These are phyloP conservation scores for Corchorus capsularis DNA, from an alignment of 345 rosid genomes.

Conservation along the genomic window DNA sequence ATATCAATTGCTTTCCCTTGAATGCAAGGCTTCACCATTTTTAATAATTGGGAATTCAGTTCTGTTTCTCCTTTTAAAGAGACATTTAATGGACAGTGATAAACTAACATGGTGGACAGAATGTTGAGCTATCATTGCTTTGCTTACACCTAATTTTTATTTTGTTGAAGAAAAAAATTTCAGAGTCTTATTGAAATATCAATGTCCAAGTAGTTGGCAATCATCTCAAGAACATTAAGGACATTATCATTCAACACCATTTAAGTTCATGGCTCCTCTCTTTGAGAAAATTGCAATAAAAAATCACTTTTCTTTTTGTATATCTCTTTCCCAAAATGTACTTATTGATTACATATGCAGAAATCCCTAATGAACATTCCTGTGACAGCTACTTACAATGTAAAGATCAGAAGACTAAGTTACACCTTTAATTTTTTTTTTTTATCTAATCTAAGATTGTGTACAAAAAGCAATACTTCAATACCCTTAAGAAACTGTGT, in stretches of 20 bases:
- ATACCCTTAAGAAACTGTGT: conserved; percentile 20
- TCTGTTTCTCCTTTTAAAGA: neutral
- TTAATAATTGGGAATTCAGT: neutral
- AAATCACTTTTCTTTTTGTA: conserved; percentile 8
- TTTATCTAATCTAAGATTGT: conserved; percentile 31
- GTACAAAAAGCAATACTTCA: conserved; percentile 33
- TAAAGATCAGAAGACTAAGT: conserved; percentile 16
- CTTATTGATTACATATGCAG: conserved; percentile 20
- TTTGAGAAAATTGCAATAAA: neutral
- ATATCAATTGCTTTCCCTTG: conserved; percentile 22
- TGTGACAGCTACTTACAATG: conserved; percentile 17
- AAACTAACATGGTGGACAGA: conserved; percentile 12
- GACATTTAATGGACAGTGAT: neutral
- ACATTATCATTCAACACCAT: neutral
- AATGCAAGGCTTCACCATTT: conserved; percentile 4
- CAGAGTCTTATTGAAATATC: conserved; percentile 1
- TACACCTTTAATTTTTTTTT: conserved; percentile 23
- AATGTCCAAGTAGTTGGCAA: conserved; percentile 16
- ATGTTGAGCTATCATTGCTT: conserved; percentile 4
- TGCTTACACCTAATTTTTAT: conserved; percentile 14
- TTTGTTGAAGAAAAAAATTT: neutral
- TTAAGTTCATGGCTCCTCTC: neutral
- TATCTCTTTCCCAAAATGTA: neutral
- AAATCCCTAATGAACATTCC: conserved; percentile 5
- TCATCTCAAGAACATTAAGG: conserved; percentile 2